phyloP scores from a whole-genome alignment of 768 basidiomycete species.

The Lactarius akahatsu region DNA sequence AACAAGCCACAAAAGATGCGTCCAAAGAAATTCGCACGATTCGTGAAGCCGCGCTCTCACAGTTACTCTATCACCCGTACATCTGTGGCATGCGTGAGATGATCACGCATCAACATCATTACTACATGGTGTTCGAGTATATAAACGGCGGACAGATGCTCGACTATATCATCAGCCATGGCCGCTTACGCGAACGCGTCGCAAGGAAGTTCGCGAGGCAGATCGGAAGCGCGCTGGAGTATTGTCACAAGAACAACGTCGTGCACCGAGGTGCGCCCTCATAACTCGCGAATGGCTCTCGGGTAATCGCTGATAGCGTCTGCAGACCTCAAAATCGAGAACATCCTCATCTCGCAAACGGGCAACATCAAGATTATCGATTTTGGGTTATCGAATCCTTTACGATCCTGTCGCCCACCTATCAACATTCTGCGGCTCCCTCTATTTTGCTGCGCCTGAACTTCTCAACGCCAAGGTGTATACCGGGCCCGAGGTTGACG shows the following conservation, averaged over 20 bases:
- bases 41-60: constrained; percentile 91
- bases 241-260: constrained; percentile 96
- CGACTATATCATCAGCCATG: constrained; percentile 99
- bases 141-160: constrained; percentile 99
- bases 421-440: constrained; percentile 93
- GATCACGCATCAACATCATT: constrained; percentile 96
- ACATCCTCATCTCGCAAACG: constrained; percentile 96
- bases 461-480: constrained; percentile 95
- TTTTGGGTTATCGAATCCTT: constrained; percentile 94
- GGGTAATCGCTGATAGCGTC: constrained; percentile 9
- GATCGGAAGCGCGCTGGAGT: constrained; percentile 93
- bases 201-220: constrained; percentile 97
- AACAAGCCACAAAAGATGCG: constrained; percentile 84
- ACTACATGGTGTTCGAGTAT: constrained; percentile 99
- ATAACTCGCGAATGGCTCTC: constrained; percentile 8
- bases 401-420: constrained; percentile 82
- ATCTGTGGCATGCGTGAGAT: constrained; percentile 99
- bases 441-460: constrained; percentile 99
- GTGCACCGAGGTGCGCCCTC: constrained; percentile 78
- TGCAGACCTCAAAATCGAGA: constrained; percentile 95
- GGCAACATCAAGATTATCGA: constrained; percentile 99
- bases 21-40: constrained; percentile 96
- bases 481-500: constrained; percentile 96
- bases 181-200: constrained; percentile 89
- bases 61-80: constrained; percentile 97